These are phyloP conservation scores for Bifiguratus adelaidae DNA, from an alignment of 192 early-diverging fungal genomes.

Conservation along the genomic window DNA sequence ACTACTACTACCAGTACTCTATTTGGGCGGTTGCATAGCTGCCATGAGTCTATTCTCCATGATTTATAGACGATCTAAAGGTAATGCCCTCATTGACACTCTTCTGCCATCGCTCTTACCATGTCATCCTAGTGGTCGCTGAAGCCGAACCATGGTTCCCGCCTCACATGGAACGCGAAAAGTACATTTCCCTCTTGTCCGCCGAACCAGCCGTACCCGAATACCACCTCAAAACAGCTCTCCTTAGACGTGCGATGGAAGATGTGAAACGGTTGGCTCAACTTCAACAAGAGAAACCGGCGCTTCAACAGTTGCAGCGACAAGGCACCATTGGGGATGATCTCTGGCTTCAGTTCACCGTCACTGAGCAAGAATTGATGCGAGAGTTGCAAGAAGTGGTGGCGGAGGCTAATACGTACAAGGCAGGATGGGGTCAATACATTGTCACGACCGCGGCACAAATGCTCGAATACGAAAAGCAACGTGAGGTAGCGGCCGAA, in stretches of 20 bases:
- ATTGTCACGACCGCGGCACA: constrained; percentile 78
- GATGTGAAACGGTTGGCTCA: constrained; percentile 63
- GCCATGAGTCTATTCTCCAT: constrained; percentile 26
- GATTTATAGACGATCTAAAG: constrained; percentile 16
- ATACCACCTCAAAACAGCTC: constrained; percentile 53
- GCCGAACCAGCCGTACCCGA: constrained; percentile 44
- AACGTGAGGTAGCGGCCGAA: constrained; percentile 34
- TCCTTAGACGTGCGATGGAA: constrained; percentile 73
- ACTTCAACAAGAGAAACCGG: constrained; percentile 71
- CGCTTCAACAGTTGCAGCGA: constrained; percentile 62
- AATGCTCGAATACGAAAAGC: constrained; percentile 55
- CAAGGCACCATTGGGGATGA: constrained; percentile 77
- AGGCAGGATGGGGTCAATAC: constrained; percentile 69
- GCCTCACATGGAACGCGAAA: constrained; percentile 41
- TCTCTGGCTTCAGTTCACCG: constrained; percentile 59
- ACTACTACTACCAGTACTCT: constrained; percentile 17
- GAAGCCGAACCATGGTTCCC: constrained; percentile 62
- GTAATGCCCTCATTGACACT: no score
- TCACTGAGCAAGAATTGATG: constrained; percentile 72
- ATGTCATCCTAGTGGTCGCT: constrained; percentile 10
- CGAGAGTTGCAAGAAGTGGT: constrained; percentile 70
- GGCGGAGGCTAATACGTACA: constrained; percentile 71
- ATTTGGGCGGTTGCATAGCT: constrained; percentile 23
- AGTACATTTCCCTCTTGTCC: constrained; percentile 53
- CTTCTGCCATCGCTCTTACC: no score